phyloP scores from a whole-genome alignment of 2,329 filamentous ascomycete genomes.

The Venturia pyrina region DNA sequence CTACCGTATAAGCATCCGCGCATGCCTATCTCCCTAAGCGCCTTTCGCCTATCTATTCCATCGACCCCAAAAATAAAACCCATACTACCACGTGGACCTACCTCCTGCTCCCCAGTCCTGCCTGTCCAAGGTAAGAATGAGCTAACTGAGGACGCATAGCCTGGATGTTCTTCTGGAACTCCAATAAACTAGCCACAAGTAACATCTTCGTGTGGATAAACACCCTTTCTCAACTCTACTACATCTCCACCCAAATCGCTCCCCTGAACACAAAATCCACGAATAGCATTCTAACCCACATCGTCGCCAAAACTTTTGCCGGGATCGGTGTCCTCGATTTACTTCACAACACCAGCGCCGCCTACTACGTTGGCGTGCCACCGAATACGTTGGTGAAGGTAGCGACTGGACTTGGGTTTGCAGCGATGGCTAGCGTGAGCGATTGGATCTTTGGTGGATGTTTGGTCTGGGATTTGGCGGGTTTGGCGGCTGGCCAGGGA shows the following conservation, averaged over 20 bases:
- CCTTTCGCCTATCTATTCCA: too few species aligned
- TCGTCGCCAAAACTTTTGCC: slow-evolving; percentile 50
- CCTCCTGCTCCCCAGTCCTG: not conserved
- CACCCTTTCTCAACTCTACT: slow-evolving; percentile 44
- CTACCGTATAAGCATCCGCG: not conserved
- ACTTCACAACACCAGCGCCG: slow-evolving; percentile 48
- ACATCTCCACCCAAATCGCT: slow-evolving; percentile 33
- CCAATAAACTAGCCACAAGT: slow-evolving; percentile 37
- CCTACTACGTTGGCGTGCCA: slow-evolving; percentile 41
- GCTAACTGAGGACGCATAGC: slow-evolving; percentile 21
- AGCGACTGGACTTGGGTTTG: slow-evolving; percentile 45
- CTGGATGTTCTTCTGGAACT: slow-evolving; percentile 56
- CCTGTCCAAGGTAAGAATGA: not conserved
- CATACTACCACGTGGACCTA: not conserved
- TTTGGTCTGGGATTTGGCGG: slow-evolving; percentile 48
- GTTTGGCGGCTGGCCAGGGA: slow-evolving; percentile 43
- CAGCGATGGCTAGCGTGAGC: slow-evolving; percentile 36
- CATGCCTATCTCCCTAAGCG: too few species aligned
- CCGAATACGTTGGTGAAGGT: slow-evolving; percentile 40
- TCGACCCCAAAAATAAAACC: not conserved
- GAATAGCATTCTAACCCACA: slow-evolving; percentile 45
- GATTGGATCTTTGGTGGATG: slow-evolving; percentile 54
- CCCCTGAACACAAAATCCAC: slow-evolving; percentile 41
- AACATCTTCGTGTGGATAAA: slow-evolving; percentile 50
- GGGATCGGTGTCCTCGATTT: slow-evolving; percentile 51